Evolutionary conservation across 805 yeast species (phyloP).

Genomic region (Candida stauntonica): DNA sequence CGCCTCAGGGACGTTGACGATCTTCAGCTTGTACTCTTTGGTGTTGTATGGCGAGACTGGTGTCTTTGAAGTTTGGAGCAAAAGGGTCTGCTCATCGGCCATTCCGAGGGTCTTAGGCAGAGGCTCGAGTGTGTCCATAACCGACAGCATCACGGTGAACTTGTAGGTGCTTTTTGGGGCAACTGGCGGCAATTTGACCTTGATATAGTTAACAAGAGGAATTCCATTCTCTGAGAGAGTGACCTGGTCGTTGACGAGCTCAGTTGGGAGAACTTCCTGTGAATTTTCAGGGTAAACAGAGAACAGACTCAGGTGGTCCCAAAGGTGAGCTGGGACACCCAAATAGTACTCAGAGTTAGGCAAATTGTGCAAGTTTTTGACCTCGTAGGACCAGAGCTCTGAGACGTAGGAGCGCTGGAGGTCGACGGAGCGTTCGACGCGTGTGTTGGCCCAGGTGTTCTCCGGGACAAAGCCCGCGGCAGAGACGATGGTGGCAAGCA

Average conservation of each 20-base stretch:
- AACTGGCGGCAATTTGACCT: slow-evolving; percentile 53
- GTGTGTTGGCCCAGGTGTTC: slow-evolving; percentile 47
- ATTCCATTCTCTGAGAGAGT: slow-evolving; percentile 24
- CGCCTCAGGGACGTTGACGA: slow-evolving; percentile 44
- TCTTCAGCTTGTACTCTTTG: slow-evolving; percentile 34
- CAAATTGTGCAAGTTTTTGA: slow-evolving; percentile 51
- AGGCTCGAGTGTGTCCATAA: slow-evolving; percentile 48
- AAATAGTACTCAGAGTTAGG: slow-evolving; percentile 56
- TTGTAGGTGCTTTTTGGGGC: slow-evolving; percentile 53
- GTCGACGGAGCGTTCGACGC: slow-evolving; percentile 56
- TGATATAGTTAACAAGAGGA: slow-evolving; percentile 36
- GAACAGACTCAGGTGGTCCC: slow-evolving; percentile 40
- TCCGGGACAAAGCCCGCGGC: slow-evolving; percentile 15
- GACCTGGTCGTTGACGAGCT: slow-evolving; percentile 26
- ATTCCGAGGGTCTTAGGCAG: slow-evolving; percentile 60
- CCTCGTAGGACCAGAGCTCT: slow-evolving; percentile 52
- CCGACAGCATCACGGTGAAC: slow-evolving; percentile 46
- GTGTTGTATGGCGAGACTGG: slow-evolving; percentile 64
- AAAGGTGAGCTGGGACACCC: slow-evolving; percentile 48
- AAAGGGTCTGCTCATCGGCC: slow-evolving; percentile 56
- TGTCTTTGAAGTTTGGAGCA: slow-evolving; percentile 48
- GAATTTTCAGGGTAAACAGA: slow-evolving; percentile 33
- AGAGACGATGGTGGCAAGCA: neutral
- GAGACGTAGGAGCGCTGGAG: slow-evolving; percentile 60
- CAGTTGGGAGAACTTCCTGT: slow-evolving; percentile 23